phyloP scores from a whole-genome alignment of 2,329 filamentous ascomycete genomes.

The Sporothrix globosa region DNA sequence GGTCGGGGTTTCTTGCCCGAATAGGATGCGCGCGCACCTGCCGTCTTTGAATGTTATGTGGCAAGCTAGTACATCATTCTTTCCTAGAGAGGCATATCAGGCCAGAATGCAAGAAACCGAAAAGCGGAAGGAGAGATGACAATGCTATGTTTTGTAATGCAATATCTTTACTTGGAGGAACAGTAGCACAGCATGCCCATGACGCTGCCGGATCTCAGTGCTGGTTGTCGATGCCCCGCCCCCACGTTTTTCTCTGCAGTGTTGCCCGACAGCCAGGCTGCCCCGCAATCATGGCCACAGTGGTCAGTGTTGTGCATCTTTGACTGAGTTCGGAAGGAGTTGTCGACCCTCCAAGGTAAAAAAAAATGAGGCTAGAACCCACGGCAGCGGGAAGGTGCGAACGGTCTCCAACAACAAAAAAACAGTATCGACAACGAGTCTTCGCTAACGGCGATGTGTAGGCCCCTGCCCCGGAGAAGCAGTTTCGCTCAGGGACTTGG shows the following conservation, averaged over 20 bases:
- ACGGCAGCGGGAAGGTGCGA: neutral
- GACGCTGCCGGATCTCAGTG: neutral
- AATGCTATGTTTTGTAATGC: too few relatives aligned
- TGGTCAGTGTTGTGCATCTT: neutral
- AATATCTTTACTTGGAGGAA: neutral
- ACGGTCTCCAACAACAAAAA: neutral
- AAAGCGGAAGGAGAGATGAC: too few relatives aligned
- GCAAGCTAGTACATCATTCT: neutral
- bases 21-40: neutral
- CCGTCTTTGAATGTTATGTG: neutral
- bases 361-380: neutral
- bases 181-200: neutral
- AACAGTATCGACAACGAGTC: neutral
- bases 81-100: neutral
- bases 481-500: neutral
- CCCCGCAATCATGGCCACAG: slow-evolving; percentile 11
- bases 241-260: slow-evolving; percentile 19
- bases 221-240: slow-evolving; percentile 17
- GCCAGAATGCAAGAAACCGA: neutral
- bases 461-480: neutral
- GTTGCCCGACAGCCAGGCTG: neutral
- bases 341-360: too few relatives aligned
- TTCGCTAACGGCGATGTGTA: neutral
- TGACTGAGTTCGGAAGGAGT: neutral
- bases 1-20: slow-evolving; percentile 22